Conservation (phyloP, 345 rosid species). For the Acer campestre region DNA sequence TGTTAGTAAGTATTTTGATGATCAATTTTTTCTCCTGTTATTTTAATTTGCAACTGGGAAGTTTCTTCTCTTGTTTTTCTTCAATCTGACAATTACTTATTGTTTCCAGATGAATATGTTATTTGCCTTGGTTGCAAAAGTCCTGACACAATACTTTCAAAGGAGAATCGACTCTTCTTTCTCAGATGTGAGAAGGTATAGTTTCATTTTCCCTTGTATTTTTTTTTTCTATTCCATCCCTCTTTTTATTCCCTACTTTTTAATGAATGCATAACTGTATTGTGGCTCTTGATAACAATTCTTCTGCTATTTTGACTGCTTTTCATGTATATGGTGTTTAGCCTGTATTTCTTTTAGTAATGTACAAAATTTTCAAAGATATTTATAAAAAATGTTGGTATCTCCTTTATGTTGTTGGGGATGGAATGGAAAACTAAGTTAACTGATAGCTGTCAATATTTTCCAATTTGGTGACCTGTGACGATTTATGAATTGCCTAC, state of each 20-base stretch:
- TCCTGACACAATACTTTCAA: slow-evolving; percentile 71
- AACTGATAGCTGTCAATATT: neutral
- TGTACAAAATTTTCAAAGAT: neutral
- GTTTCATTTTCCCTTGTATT: neutral
- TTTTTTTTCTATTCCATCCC: neutral
- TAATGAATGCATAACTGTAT: neutral
- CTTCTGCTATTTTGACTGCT: neutral
- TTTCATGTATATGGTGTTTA: neutral
- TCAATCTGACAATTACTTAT: slow-evolving; percentile 1
- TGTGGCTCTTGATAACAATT: neutral
- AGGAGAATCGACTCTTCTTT: slow-evolving; percentile 74
- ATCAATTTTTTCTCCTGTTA: neutral
- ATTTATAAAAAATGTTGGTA: too few relatives aligned
- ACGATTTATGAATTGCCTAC: slow-evolving; percentile 10
- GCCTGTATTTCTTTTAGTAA: neutral
- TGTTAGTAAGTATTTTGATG: slow-evolving; percentile 64
- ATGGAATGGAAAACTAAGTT: neutral
- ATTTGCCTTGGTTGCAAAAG: slow-evolving; percentile 69
- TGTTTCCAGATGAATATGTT: slow-evolving; percentile 52
- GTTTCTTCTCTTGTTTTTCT: neutral
- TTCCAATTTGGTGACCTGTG: slow-evolving; percentile 11
- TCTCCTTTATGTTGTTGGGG: neutral
- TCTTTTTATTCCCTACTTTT: neutral
- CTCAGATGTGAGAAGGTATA: slow-evolving; percentile 75
- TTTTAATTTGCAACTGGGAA: neutral